Base-by-base conservation (phyloP, 257 asterid species). In the Oldenlandia corymbosa region DNA sequence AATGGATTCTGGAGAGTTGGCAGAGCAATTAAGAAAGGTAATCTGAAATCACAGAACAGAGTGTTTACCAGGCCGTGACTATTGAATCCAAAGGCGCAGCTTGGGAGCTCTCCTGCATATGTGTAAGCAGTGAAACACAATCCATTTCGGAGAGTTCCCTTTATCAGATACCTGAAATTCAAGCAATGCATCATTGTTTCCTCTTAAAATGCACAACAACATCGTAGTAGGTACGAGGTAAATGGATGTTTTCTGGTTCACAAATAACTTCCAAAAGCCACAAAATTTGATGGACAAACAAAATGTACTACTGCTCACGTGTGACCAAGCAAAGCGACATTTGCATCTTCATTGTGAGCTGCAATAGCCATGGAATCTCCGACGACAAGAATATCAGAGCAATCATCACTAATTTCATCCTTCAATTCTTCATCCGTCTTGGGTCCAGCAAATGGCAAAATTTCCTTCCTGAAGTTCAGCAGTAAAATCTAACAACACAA, bases 51-150 rank as follows among this genome's bases (percentile, higher is more conserved):
- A 11, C 24, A 37, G 10, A 36, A 10, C 24, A 6, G 21, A 47
- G 1, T 14, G 55, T 24, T 83, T 34, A 87, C 98, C 95, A 91
- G 79, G 64, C 96, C 98, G 67, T 74, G 80, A 62, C 49, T 83
- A 68, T 86, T 91, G 80, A 88, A 88, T 34, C 90, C 98, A 65
- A 91, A 91, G 11, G 98, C 96, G 67, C 98, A 91, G 80, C 88
- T 91, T 5, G 98, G 96, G 2, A 91, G 91, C 87, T 88, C 98
- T 70, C 96, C 98, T 59, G 95, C 98, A 74, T 91, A 88, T 6
- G 98, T 91, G 58, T 91, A 91, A 65, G 96, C 95, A 28, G 92
- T 84, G 80, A 84, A 91, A 41, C 79, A 70, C 23, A 57, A 68
- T 67, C 92, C 95, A 72, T 73, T 78, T 8, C 62, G 39, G 48